Conservation (phyloP, 2,329 filamentous ascomycete genomes). For the Geosmithia flava region DNA sequence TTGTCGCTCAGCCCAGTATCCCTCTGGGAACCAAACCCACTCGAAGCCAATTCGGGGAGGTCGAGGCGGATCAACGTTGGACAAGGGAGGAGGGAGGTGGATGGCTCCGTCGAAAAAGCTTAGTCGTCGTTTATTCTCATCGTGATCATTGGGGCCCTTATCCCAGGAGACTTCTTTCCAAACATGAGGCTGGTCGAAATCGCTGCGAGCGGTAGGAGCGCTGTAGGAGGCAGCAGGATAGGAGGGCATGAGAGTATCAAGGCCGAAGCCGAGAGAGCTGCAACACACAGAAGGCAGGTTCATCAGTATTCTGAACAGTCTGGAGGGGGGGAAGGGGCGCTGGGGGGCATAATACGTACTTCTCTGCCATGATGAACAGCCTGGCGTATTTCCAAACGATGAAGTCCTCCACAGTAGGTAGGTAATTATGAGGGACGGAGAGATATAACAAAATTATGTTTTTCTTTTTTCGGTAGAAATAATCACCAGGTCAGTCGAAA, state of each 20-base stretch:
- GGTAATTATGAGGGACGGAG: not conserved
- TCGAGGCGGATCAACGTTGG: conserved; percentile 38
- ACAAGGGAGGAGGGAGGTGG: conserved; percentile 2
- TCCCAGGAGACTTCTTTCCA: not conserved
- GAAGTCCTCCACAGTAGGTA: not conserved
- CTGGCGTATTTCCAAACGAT: not conserved
- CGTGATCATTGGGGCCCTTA: not conserved
- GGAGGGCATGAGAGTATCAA: not conserved
- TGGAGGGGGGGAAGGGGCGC: not conserved
- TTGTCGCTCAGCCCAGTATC: conserved; percentile 51
- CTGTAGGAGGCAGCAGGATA: not conserved
- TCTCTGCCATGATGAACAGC: not conserved
- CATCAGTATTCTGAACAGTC: not conserved
- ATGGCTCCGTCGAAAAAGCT: not conserved
- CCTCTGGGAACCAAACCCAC: conserved; percentile 52
- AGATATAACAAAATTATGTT: too few species aligned
- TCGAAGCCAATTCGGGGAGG: conserved; percentile 40
- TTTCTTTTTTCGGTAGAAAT: not conserved
- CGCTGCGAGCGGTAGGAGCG: too few species aligned
- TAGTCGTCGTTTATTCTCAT: not conserved
- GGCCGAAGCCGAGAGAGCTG: not conserved
- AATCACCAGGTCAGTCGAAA: not conserved
- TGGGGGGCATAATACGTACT: not conserved
- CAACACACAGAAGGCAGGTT: not conserved
- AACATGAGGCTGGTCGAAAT: not conserved